Base-by-base conservation (phyloP, 2,329 filamentous ascomycete species). In the Alternaria ethzedia region DNA sequence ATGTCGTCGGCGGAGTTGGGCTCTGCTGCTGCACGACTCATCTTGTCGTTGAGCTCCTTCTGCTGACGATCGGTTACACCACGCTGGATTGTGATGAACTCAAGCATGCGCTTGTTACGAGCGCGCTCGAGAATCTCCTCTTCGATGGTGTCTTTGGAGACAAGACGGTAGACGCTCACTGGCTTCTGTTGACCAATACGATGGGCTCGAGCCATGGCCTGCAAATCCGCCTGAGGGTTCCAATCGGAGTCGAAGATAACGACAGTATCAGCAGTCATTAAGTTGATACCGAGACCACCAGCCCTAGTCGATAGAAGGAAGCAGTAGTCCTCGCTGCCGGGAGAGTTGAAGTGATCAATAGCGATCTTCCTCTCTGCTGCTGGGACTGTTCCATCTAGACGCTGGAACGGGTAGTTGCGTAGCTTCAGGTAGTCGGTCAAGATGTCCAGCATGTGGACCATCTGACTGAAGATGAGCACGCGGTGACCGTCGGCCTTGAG, bases 401-500 rank as follows among this genome's bases (percentile, higher is more conserved):
- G 89, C 78, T 99, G 96, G 76, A 96, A 98, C 63, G 96, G 90
- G 80, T 98, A 96, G n/a, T 94, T 94, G 66, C 96, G 91, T 57
- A 96, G 87, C 55, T 93, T 92, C 69, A 98, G 88, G 77, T 99
- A 99, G 74, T 99, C 95, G 49, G 93, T 93, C 2, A 99, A 86
- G 57, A 99, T 96, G 75, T 99, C 94, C 21, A 99, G 87, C 92
- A 99, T 98, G 78, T 93, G 96, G 36, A 99, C 96, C 96, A 99
- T 99, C 78, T 99, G 96, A 79, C 95, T 98, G 84, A 99, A 99
- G 69, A 99, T 98, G 67, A 99, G 83, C 12, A 99, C 96, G 58
- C 96, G 92, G 80, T 99, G 96, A 51, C 93, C 93, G 75, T 99
- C 96, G 70, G 91, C 92, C 79, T 91, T 97, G 69, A 99, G 83